Base-by-base conservation (phyloP, 106 monocot genomes). In the Gastrodia elata region DNA sequence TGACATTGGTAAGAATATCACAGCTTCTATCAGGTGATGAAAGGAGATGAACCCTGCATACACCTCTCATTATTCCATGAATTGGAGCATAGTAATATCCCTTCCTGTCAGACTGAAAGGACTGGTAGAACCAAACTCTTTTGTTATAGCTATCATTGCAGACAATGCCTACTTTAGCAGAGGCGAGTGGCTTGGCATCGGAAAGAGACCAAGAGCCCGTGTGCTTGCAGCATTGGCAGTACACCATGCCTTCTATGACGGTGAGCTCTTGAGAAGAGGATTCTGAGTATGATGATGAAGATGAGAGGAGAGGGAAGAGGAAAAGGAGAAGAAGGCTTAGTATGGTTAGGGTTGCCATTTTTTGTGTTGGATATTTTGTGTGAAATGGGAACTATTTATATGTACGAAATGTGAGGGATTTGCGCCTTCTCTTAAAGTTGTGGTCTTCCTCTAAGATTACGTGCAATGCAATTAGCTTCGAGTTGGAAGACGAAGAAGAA, bases 121-220 rank as follows among this genome's bases (percentile, higher is more conserved):
- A 41, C 11, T 77, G 57, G 74, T 81, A 88, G 52, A 71, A 77
- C 68, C 36, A 15, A 1, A 79, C 78, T 28, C 85, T 65, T 74
- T 78, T 77, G 77, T 83, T 87, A 58, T 64, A 32, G n/a, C n/a
- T n/a, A 28, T 87, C 88, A 26, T 71, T 80, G 82, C 87, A 91
- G 13, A 79, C 61, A 65, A 85, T 41, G 27, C 79, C 74, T 8
- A 88, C 85, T 74, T 81, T 85, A 0, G 91, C 85, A 8, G 65
- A 25, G 5, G 83, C 70, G 32, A 88, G 71, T 9, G 83, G 75
- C 67, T 59, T 76, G 16, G 91, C 82, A 25, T 55, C 76, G 39
- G 38, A 41, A 43, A 91, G 69, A 2, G 78, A 80, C 82, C 81
- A 83, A 38, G 82, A 72, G 26, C 83, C 85, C 16, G 33, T 30